A percentile compares a stretch with the other conserved stretches of the same genome.
Conservation (phyloP, 2,329 filamentous ascomycete genomes). For the Mycogone perniciosa region DNA sequence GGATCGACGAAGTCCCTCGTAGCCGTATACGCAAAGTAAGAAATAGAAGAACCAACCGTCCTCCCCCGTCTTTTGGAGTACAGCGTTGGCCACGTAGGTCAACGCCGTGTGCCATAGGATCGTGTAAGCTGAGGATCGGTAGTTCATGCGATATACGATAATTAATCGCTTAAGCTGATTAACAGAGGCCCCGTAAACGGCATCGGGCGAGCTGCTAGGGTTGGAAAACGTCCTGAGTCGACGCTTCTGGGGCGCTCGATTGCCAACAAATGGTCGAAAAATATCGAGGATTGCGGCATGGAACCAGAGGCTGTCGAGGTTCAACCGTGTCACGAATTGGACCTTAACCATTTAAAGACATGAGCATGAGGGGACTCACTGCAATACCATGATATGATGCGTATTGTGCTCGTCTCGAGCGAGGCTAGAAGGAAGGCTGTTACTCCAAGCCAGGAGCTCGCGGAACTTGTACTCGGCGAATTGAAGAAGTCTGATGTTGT, state of each 20-base stretch:
- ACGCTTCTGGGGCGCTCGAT: constrained; percentile 1
- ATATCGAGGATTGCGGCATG: constrained; percentile 33
- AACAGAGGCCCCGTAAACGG: constrained; percentile 29
- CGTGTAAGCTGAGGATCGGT: constrained; percentile 28
- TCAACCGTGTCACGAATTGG: neutral
- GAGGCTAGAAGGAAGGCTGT: constrained; percentile 24
- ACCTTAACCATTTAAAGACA: neutral
- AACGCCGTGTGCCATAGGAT: constrained; percentile 36
- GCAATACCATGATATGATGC: constrained; percentile 31
- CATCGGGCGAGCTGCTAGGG: constrained; percentile 22
- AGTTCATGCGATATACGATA: constrained; percentile 28
- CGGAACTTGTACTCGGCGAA: constrained; percentile 33
- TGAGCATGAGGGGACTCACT: constrained; percentile 23
- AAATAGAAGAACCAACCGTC: constrained; percentile 31
- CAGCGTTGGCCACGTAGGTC: constrained; percentile 33
- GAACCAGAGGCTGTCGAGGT: constrained; percentile 31
- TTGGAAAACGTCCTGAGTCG: constrained; percentile 28
- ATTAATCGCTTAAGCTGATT: constrained; percentile 33
- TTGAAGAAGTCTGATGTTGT: constrained; percentile 12
- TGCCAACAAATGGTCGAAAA: constrained; percentile 21
- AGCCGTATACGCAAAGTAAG: constrained; percentile 32
- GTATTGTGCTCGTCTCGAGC: constrained; percentile 21
- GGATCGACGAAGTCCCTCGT: constrained; percentile 28
- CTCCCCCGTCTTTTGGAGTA: constrained; percentile 25
- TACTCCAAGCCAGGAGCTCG: constrained; percentile 33